Conservation (phyloP, 2,329 filamentous ascomycete genomes). For the Bipolaris bicolor region DNA sequence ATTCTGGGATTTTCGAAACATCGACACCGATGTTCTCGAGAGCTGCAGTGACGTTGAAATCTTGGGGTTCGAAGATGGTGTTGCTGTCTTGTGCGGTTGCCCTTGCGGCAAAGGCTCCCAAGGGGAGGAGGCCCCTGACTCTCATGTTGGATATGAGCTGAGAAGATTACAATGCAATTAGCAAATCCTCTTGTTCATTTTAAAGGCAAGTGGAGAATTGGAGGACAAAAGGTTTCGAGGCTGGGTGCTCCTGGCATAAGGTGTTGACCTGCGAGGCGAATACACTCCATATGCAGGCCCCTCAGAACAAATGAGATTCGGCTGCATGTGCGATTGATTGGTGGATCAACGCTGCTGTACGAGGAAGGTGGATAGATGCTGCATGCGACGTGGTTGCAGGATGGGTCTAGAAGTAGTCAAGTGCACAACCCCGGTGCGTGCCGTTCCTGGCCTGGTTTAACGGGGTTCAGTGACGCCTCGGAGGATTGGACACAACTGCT, state of each 20-base stretch:
- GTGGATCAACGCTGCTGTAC: not conserved
- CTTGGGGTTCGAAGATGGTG: constrained; percentile 2
- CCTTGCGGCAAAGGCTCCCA: not conserved
- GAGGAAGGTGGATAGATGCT: not conserved
- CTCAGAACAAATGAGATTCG: not conserved
- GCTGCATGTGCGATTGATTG: not conserved
- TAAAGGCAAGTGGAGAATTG: not conserved
- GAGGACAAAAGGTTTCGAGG: not conserved
- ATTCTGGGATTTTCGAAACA: not conserved
- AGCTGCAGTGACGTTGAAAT: constrained; percentile 8
- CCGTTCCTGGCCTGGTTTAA: not conserved
- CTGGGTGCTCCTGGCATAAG: not conserved
- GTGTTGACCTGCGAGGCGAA: not conserved
- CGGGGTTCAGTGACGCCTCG: not conserved
- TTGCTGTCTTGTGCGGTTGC: not conserved
- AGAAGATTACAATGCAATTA: not conserved
- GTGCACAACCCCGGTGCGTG: not conserved
- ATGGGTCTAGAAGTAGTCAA: not conserved
- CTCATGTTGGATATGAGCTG: not conserved
- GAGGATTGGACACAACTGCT: not conserved
- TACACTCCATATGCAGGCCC: not conserved
- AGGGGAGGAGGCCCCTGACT: not conserved
- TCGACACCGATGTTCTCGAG: constrained; percentile 6
- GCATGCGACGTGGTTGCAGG: not conserved
- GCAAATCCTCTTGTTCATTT: too few species aligned